A percentile compares a stretch with the other conserved stretches of the same genome.
Evolutionary conservation across 2,329 filamentous ascomycete genomes (phyloP).

Genomic region (Aspergillus viridinutans): DNA sequence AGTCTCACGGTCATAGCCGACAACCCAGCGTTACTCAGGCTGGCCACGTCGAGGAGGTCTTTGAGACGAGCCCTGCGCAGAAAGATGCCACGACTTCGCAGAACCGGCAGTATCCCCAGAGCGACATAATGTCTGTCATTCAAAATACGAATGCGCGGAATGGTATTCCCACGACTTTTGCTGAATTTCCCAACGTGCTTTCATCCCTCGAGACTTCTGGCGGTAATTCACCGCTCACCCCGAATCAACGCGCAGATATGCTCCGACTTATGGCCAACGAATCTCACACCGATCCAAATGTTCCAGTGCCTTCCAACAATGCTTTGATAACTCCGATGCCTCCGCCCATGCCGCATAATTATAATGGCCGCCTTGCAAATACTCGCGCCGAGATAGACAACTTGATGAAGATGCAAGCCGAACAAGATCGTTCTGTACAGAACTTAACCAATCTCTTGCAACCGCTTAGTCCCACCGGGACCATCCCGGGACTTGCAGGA

Average conservation of each 20-base stretch:
- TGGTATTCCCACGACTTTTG: conserved; percentile 33
- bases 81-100: conserved; percentile 17
- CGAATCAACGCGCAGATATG: conserved; percentile 46
- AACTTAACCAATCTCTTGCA: conserved; percentile 70
- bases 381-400: conserved; percentile 74
- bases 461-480: conserved; percentile 74
- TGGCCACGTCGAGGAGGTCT: conserved; percentile 43
- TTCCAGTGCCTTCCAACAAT: conserved; percentile 46
- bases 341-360: conserved; percentile 51
- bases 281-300: conserved; percentile 40
- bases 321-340: conserved; percentile 54
- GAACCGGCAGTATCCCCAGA: conserved; percentile 29
- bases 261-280: conserved; percentile 46
- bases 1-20: conserved; percentile 23
- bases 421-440: conserved; percentile 73
- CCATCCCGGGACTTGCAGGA: conserved; percentile 63
- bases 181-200: conserved; percentile 44
- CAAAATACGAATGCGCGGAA: conserved; percentile 45
- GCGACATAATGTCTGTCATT: conserved; percentile 48
- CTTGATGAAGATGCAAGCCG: conserved; percentile 70
- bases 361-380: conserved; percentile 51
- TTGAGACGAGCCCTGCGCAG: conserved; percentile 36
- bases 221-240: conserved; percentile 41
- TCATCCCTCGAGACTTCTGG: conserved; percentile 42
- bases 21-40: conserved; percentile 28